phyloP scores from a whole-genome alignment of 495 filamentous ascomycete species.

The Penicillium simplicissimum region DNA sequence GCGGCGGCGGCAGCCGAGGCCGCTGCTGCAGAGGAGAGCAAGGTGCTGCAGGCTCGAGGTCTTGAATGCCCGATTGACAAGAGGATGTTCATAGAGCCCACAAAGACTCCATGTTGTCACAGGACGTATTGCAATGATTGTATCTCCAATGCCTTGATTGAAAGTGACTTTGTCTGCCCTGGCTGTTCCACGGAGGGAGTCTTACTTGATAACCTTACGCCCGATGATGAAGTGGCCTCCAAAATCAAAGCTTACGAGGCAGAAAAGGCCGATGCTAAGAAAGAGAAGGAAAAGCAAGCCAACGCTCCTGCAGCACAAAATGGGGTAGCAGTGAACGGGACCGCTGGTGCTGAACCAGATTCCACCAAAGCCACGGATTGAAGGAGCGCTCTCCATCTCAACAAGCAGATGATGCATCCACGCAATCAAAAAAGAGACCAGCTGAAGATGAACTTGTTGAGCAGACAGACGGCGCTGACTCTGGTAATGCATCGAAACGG shows the following conservation, averaged over 20 bases:
- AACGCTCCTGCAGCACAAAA: constrained; percentile 22
- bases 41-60: constrained; percentile 79
- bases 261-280: constrained; percentile 61
- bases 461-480: constrained; percentile 20
- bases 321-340: constrained; percentile 34
- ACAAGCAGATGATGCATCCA: constrained; percentile 25
- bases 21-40: constrained; percentile 68
- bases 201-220: constrained; percentile 83
- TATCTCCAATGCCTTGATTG: constrained; percentile 95
- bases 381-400: constrained; percentile 40
- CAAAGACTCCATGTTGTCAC: constrained; percentile 96
- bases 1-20: constrained; percentile 73
- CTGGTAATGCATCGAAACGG: constrained; percentile 34
- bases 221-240: constrained; percentile 72
- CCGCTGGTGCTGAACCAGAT: constrained; percentile 15
- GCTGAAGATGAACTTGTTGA: constrained; percentile 68
- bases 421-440: constrained; percentile 69
- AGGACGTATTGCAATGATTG: constrained; percentile 98
- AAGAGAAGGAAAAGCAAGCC: constrained; percentile 62
- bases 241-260: constrained; percentile 81
- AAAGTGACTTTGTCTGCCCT: constrained; percentile 95
- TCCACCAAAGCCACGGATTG: constrained; percentile 14
- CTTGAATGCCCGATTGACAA: constrained; percentile 94
- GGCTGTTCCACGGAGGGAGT: constrained; percentile 87
- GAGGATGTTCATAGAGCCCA: constrained; percentile 93